Evolutionary conservation across 345 rosid species (phyloP).

Genomic region (Arabis alpina): DNA sequence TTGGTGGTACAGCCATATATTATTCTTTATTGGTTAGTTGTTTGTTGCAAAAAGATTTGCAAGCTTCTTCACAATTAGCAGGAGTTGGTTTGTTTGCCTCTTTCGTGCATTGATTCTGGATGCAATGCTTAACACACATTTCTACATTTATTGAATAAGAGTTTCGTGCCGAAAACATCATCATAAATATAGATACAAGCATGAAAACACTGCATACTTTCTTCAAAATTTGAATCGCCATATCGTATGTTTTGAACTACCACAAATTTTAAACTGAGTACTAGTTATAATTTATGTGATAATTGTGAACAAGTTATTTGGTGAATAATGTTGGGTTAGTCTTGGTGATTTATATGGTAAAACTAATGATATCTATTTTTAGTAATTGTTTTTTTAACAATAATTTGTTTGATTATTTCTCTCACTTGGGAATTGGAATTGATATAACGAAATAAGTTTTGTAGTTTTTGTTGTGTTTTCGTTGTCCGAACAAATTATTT

Average conservation of each 20-base stretch:
- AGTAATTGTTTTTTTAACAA: not conserved
- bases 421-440: not conserved
- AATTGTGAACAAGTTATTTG: not conserved
- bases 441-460: not conserved
- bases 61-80: not conserved
- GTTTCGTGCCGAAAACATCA: not conserved
- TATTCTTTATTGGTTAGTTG: not conserved
- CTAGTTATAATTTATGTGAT: not conserved
- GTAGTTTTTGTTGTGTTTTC: not conserved
- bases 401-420: not conserved
- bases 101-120: not conserved
- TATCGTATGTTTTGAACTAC: not conserved
- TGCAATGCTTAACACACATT: slow-evolving; percentile 19
- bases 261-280: not conserved
- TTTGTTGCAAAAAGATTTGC: not conserved
- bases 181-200: not conserved
- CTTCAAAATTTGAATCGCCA: not conserved
- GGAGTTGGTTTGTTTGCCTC: no score
- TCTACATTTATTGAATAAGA: not conserved
- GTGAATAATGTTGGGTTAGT: slow-evolving; percentile 1
- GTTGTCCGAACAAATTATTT: not conserved
- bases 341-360: not conserved
- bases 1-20: no score
- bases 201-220: not conserved
- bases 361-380: not conserved